phyloP scores from a whole-genome alignment of 2,329 filamentous ascomycete species.

The Trichoderma pleuroti region DNA sequence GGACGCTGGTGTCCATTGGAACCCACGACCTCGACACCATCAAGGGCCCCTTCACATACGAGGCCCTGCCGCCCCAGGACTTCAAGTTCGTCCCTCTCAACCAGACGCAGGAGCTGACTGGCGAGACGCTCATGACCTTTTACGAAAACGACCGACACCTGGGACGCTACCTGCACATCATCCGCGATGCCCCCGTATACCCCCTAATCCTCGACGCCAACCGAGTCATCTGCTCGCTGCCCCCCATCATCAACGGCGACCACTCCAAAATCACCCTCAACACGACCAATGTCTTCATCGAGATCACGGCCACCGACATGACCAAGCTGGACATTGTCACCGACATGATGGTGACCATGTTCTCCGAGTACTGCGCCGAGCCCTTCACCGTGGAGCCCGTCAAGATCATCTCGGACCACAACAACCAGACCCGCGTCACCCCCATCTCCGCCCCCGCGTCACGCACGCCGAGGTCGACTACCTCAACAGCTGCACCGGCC shows the following conservation, averaged over 20 bases:
- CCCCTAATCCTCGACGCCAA: slow-evolving; percentile 93
- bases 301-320: slow-evolving; percentile 91
- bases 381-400: slow-evolving; percentile 92
- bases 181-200: slow-evolving; percentile 88
- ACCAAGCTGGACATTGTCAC: slow-evolving; percentile 96
- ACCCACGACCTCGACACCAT: slow-evolving; percentile 95
- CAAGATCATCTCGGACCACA: slow-evolving; percentile 88
- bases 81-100: slow-evolving; percentile 91
- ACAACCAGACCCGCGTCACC: slow-evolving; percentile 74
- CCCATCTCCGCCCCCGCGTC: slow-evolving; percentile 71
- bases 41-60: slow-evolving; percentile 93
- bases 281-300: slow-evolving; percentile 93
- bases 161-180: slow-evolving; percentile 87
- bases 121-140: slow-evolving; percentile 84
- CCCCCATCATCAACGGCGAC: slow-evolving; percentile 96
- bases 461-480: slow-evolving; percentile 86
- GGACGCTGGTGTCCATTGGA: slow-evolving; percentile 93
- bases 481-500: slow-evolving; percentile 87
- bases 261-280: slow-evolving; percentile 93
- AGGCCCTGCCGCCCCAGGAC: slow-evolving; percentile 84
- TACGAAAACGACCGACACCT: slow-evolving; percentile 95
- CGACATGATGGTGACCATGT: slow-evolving; percentile 96
- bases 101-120: slow-evolving; percentile 84
- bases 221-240: slow-evolving; percentile 82
- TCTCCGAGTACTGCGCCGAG: slow-evolving; percentile 84